Conservation (phyloP, 108 stramenopile species). For the Schizochytrium sp. region DNA sequence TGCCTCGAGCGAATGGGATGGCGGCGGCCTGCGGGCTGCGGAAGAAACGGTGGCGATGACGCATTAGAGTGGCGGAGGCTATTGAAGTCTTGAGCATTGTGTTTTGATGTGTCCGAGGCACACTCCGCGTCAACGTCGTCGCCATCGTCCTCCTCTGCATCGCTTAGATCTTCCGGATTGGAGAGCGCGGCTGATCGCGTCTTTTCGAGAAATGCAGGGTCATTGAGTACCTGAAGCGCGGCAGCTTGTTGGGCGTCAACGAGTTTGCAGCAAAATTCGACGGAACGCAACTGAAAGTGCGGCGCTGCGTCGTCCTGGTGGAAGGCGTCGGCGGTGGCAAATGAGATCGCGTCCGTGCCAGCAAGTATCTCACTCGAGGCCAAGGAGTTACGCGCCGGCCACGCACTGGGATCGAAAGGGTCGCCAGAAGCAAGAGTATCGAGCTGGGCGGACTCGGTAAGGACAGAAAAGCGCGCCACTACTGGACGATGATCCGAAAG, state of each 20-base stretch:
- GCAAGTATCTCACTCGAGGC: no score
- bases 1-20: background rate
- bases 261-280: background rate
- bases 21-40: background rate
- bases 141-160: background rate
- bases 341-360: background rate
- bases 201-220: background rate
- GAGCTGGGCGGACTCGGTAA: background rate
- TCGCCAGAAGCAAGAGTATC: background rate
- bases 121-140: background rate
- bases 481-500: conserved; percentile 31
- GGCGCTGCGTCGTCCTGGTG: no score
- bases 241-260: background rate
- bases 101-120: background rate
- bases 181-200: background rate
- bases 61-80: no score
- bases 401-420: no score
- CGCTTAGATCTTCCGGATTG: background rate
- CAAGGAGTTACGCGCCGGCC: no score
- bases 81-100: no score
- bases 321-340: no score
- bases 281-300: background rate
- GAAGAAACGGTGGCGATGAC: no score
- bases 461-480: conserved; percentile 10
- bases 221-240: background rate